These are phyloP conservation scores for Elsinoe perseae DNA, from an alignment of 2,329 filamentous ascomycete genomes.

Conservation along the genomic window DNA sequence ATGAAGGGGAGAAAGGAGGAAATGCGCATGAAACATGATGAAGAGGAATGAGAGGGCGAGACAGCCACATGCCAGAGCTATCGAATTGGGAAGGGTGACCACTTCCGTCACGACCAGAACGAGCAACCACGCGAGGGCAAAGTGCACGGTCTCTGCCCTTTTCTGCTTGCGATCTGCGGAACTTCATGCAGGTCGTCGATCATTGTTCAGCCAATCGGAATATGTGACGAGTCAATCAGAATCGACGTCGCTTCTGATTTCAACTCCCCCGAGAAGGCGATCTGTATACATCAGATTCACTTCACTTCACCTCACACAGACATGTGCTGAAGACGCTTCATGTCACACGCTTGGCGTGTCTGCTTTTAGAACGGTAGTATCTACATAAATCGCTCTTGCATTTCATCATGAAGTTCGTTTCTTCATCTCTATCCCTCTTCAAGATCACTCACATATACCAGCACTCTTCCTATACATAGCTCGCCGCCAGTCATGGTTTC, in stretches of 20 bases:
- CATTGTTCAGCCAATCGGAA: constrained; percentile 5
- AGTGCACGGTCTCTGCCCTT: not conserved
- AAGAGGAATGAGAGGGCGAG: constrained; percentile 4
- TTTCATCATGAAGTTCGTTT: constrained; percentile 5
- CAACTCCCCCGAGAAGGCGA: no score
- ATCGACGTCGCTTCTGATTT: not conserved
- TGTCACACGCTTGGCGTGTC: constrained; percentile 9
- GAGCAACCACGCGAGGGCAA: constrained; percentile 5
- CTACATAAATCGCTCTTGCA: not conserved
- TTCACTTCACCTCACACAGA: not conserved
- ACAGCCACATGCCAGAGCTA: constrained; percentile 7
- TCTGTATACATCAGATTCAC: not conserved
- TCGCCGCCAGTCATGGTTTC: not conserved
- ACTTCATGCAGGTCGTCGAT: constrained; percentile 1
- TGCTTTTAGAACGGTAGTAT: not conserved
- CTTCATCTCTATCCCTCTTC: constrained; percentile 12
- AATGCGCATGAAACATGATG: constrained; percentile 9
- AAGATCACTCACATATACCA: constrained; percentile 3
- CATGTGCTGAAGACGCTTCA: not conserved
- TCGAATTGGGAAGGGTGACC: not conserved
- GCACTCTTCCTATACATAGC: not conserved
- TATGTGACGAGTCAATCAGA: constrained; percentile 3
- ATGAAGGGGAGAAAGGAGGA: not conserved
- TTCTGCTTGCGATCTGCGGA: not conserved
- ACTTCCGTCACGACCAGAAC: not conserved